These are phyloP conservation scores for Sordariomycetes sp. DNA, from an alignment of 2,329 filamentous ascomycete genomes.

Conservation along the genomic window DNA sequence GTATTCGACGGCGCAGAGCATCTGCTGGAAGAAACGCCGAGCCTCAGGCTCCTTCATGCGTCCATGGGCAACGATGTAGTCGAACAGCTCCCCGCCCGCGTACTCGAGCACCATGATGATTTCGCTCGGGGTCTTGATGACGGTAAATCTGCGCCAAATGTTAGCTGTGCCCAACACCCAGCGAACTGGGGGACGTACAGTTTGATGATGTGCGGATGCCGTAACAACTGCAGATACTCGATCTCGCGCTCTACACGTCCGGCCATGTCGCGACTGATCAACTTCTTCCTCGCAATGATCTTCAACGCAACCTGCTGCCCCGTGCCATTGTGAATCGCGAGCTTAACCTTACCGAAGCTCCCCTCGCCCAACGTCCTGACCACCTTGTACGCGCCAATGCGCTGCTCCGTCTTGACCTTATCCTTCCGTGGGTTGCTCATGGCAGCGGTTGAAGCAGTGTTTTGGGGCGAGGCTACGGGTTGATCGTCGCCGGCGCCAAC, in stretches of 20 bases:
- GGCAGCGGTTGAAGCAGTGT: constrained; percentile 20
- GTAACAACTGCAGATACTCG: constrained; percentile 88
- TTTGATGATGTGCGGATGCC: constrained; percentile 98
- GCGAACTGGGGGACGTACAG: constrained; percentile 50
- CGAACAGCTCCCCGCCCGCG: constrained; percentile 91
- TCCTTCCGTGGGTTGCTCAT: constrained; percentile 25
- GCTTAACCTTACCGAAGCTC: constrained; percentile 97
- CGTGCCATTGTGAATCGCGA: constrained; percentile 85
- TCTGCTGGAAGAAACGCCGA: constrained; percentile 98
- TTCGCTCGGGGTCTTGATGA: constrained; percentile 88
- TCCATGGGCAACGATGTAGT: constrained; percentile 94
- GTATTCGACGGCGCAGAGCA: constrained; percentile 97
- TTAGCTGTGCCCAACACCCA: no score
- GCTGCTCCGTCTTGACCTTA: constrained; percentile 61
- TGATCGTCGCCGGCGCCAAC: no score
- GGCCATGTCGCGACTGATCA: constrained; percentile 96
- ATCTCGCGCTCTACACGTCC: constrained; percentile 96
- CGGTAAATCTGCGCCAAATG: constrained; percentile 64
- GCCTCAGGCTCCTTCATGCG: constrained; percentile 86
- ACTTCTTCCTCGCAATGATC: constrained; percentile 92
- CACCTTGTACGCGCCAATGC: constrained; percentile 86
- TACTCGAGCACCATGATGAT: constrained; percentile 99
- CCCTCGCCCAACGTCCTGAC: constrained; percentile 89
- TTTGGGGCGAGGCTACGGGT: constrained; percentile 7
- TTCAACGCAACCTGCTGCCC: constrained; percentile 95